Percentiles rank a stretch among this genome's conserved stretches.
Evolutionary conservation across 2,329 filamentous ascomycete species (phyloP).

Genomic region (Scortechinia acanthostroma): DNA sequence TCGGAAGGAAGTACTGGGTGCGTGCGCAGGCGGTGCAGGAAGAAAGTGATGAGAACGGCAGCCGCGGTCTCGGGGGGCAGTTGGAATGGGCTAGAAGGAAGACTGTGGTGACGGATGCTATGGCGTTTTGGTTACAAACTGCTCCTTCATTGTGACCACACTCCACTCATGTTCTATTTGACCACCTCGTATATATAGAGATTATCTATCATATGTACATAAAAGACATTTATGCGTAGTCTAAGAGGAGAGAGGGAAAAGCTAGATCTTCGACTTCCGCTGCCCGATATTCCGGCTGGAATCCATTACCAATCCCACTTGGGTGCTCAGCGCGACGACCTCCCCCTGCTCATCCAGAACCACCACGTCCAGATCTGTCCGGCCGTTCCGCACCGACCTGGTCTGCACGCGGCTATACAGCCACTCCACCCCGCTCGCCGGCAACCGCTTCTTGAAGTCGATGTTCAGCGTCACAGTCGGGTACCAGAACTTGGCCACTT

Average conservation of each 20-base stretch:
- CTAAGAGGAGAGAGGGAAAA: constrained; percentile 10
- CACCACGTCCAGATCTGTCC: background rate
- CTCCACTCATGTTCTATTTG: no score
- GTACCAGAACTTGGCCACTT: background rate
- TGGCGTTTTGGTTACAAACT: constrained; percentile 25
- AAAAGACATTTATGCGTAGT: no score
- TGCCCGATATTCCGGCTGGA: background rate
- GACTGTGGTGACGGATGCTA: constrained; percentile 23
- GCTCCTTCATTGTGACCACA: background rate
- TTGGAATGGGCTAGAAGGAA: constrained; percentile 20
- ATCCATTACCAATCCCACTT: constrained; percentile 1
- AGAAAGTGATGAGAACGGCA: constrained; percentile 14
- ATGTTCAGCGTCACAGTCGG: constrained; percentile 1
- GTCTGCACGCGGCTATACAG: background rate
- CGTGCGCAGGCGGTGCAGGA: constrained; percentile 25
- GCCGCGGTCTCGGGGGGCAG: constrained; percentile 9
- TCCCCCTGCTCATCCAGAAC: background rate
- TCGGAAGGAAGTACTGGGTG: constrained; percentile 29
- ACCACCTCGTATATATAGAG: no score
- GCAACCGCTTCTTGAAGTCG: background rate
- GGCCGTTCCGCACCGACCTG: background rate
- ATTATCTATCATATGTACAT: no score
- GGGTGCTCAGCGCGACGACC: background rate
- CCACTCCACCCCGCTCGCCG: background rate
- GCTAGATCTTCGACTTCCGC: constrained; percentile 5